Percentiles rank a stretch among this genome's conserved stretches.
Evolutionary conservation across 495 filamentous ascomycete genomes (phyloP).

Genomic region (Apiosordaria backusii): DNA sequence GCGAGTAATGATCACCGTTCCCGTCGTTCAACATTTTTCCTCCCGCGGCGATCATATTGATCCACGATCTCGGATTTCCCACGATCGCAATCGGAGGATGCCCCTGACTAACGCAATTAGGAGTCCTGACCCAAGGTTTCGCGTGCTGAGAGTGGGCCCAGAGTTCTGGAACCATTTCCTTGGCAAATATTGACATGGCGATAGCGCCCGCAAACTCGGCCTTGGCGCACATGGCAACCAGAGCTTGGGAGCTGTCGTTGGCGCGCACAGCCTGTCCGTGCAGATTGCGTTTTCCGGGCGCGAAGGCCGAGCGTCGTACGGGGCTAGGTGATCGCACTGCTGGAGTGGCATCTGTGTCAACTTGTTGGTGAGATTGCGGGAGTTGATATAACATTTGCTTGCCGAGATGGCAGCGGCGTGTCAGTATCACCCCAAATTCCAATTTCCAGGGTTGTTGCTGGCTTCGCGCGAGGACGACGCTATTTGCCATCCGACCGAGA

Average conservation of each 20-base stretch:
- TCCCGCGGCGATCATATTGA: background rate
- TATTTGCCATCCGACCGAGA: background rate
- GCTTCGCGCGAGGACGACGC: background rate
- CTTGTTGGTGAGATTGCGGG: background rate
- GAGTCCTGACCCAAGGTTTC: background rate
- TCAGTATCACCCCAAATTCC: background rate
- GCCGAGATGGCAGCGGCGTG: background rate
- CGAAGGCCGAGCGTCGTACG: too few relatives aligned
- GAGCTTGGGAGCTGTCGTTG: background rate
- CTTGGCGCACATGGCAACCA: background rate
- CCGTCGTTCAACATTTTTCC: background rate
- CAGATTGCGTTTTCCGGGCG: background rate
- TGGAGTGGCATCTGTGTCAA: background rate
- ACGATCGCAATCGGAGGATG: background rate
- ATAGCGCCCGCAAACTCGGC: background rate
- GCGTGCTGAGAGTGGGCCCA: background rate
- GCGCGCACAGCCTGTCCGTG: background rate
- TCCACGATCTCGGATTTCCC: background rate
- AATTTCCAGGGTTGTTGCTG: background rate
- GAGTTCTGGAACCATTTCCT: slow-evolving; percentile 1
- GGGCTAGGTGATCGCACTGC: too few relatives aligned
- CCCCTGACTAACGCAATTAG: background rate
- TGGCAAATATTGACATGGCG: slow-evolving; percentile 5
- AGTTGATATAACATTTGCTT: background rate
- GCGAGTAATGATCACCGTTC: too few relatives aligned